A percentile compares a stretch with the other conserved stretches of the same genome.
phyloP scores from a whole-genome alignment of 176 grass and related monocot genomes.

The Typha latifolia region DNA sequence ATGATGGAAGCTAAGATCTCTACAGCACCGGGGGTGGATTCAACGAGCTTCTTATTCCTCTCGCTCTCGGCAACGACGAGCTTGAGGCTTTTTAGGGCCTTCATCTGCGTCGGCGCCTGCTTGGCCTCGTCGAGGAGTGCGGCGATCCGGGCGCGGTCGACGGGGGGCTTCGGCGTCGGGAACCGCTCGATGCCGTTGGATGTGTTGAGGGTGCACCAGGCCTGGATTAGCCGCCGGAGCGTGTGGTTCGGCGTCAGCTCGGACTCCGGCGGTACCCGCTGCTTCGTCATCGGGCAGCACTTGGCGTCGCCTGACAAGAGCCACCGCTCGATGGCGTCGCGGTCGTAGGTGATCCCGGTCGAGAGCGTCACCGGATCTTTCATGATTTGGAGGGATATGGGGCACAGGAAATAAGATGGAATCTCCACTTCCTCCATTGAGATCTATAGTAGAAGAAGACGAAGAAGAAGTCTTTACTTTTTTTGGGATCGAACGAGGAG shows the following conservation, averaged over 20 bases:
- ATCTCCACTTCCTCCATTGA: slow-evolving; percentile 12
- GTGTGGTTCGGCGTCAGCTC: slow-evolving; percentile 92
- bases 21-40: slow-evolving; percentile 25
- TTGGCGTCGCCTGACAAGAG: slow-evolving; percentile 15
- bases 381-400: slow-evolving; percentile 92
- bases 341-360: slow-evolving; percentile 87
- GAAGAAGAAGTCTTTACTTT: too few relatives aligned
- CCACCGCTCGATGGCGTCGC: slow-evolving; percentile 71
- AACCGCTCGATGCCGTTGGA: slow-evolving; percentile 19
- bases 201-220: slow-evolving; percentile 46
- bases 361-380: slow-evolving; percentile 71
- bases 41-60: slow-evolving; percentile 17
- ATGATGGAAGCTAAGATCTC: slow-evolving; percentile 17
- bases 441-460: too few relatives aligned
- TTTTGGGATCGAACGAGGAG: too few relatives aligned
- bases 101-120: neutral
- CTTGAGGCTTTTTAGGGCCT: slow-evolving; percentile 15
- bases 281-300: slow-evolving; percentile 62
- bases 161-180: slow-evolving; percentile 22
- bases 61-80: slow-evolving; percentile 21
- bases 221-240: slow-evolving; percentile 78
- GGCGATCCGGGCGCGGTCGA: slow-evolving; percentile 14
- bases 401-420: slow-evolving; percentile 84
- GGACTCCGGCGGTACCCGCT: slow-evolving; percentile 20
- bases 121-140: slow-evolving; percentile 19